A percentile compares a stretch with the other conserved stretches of the same genome.
phyloP scores from a whole-genome alignment of 768 basidiomycete species.

The Pisolithus marmoratus region DNA sequence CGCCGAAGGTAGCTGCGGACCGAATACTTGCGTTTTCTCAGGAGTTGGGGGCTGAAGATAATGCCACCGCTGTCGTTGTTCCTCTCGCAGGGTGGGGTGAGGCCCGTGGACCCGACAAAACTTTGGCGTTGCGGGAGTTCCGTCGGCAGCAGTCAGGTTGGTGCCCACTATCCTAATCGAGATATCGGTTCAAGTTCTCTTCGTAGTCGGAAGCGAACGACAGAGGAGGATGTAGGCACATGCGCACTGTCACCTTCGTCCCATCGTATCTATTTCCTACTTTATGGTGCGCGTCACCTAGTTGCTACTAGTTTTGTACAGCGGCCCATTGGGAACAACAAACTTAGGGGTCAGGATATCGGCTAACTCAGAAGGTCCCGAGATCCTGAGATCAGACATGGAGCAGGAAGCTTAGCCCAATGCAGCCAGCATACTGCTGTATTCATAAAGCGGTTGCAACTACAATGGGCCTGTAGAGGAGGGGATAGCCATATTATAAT shows the following conservation, averaged over 20 bases:
- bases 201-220: slow-evolving; percentile 58
- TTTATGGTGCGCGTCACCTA: too few species aligned
- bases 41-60: slow-evolving; percentile 80
- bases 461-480: too few species aligned
- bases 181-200: slow-evolving; percentile 1
- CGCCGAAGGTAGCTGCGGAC: slow-evolving; percentile 78
- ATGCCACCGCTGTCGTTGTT: slow-evolving; percentile 85
- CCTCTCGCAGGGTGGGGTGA: slow-evolving; percentile 92
- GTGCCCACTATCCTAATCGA: slow-evolving; percentile 5
- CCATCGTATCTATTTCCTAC: background rate
- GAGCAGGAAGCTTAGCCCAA: too few species aligned
- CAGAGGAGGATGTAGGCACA: slow-evolving; percentile 54
- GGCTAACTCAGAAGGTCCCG: too few species aligned
- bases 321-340: too few species aligned
- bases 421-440: too few species aligned
- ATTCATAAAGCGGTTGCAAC: too few species aligned
- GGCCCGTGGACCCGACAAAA: slow-evolving; percentile 72
- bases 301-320: too few species aligned
- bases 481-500: too few species aligned
- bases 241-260: background rate
- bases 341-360: too few species aligned
- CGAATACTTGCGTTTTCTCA: slow-evolving; percentile 82
- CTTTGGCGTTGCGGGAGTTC: slow-evolving; percentile 79
- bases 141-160: slow-evolving; percentile 59
- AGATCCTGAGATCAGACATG: too few species aligned